Conservation (phyloP, 768 basidiomycete genomes). For the Mycena haematopus region DNA sequence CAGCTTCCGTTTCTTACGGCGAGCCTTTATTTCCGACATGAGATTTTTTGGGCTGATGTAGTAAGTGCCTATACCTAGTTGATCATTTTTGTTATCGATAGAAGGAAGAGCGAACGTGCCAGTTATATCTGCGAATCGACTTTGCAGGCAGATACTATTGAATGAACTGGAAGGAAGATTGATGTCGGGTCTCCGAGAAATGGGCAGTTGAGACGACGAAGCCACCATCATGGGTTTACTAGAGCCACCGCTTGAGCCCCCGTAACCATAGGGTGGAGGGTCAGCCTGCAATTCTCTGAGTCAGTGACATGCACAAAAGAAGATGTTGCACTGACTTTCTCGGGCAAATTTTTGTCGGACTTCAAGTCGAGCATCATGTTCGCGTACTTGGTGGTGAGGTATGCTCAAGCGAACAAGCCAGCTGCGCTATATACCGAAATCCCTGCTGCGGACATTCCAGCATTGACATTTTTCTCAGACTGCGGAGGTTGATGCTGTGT, state of each 20-base stretch:
- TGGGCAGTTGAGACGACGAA: slow-evolving; percentile 4
- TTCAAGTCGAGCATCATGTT: slow-evolving; percentile 1
- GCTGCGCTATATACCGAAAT: slow-evolving; percentile 12
- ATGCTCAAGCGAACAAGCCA: neutral
- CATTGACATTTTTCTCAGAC: neutral
- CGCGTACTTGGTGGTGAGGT: neutral
- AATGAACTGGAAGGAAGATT: slow-evolving; percentile 23
- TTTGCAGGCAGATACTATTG: slow-evolving; percentile 15
- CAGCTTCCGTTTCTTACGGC: slow-evolving; percentile 18
- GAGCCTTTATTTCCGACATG: neutral
- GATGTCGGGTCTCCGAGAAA: slow-evolving; percentile 13
- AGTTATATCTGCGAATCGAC: slow-evolving; percentile 25
- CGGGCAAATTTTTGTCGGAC: neutral
- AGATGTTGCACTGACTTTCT: slow-evolving; percentile 1
- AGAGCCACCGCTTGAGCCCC: neutral
- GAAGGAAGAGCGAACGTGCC: neutral
- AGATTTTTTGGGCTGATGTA: slow-evolving; percentile 19
- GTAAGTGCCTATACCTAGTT: slow-evolving; percentile 20
- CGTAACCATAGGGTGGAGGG: slow-evolving; percentile 20
- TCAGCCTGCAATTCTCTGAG: neutral
- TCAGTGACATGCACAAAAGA: neutral
- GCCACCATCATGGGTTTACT: slow-evolving; percentile 18
- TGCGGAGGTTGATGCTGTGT: slow-evolving; percentile 19
- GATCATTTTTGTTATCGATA: neutral
- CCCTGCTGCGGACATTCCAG: slow-evolving; percentile 8